Evolutionary conservation across 495 filamentous ascomycete genomes (phyloP).

Genomic region (Immersiella caudata): DNA sequence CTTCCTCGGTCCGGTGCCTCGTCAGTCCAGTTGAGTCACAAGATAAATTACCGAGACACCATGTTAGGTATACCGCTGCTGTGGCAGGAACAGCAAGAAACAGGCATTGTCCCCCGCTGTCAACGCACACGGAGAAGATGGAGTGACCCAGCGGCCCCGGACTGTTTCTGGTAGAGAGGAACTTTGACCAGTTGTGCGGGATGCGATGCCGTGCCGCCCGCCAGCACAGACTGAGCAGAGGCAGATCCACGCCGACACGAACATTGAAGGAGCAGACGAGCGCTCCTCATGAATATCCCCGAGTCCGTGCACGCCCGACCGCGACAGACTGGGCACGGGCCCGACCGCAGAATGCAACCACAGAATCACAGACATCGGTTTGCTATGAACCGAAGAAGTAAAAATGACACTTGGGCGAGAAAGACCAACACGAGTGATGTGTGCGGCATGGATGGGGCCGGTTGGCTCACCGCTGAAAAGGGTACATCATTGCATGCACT

Average conservation of each 20-base stretch:
- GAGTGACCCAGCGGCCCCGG: too few species aligned
- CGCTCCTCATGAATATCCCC: conserved; percentile 5
- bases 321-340: conserved; percentile 3
- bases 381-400: neutral
- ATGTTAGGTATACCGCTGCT: conserved; percentile 1
- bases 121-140: neutral
- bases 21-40: conserved; percentile 3
- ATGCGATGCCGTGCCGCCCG: neutral
- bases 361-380: conserved; percentile 3
- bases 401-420: neutral
- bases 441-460: neutral
- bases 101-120: neutral
- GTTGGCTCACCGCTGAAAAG: neutral
- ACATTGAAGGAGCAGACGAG: conserved; percentile 8
- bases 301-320: conserved; percentile 17
- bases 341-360: conserved; percentile 1
- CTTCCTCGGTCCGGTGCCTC: neutral
- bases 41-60: conserved; percentile 7
- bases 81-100: neutral
- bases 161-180: conserved; percentile 13
- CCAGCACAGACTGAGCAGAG: conserved; percentile 3
- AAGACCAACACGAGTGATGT: neutral
- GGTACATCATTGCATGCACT: neutral
- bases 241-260: conserved; percentile 9
- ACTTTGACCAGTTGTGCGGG: neutral